These are phyloP conservation scores for Suillus americanus DNA, from an alignment of 768 basidiomycete genomes.

Conservation along the genomic window DNA sequence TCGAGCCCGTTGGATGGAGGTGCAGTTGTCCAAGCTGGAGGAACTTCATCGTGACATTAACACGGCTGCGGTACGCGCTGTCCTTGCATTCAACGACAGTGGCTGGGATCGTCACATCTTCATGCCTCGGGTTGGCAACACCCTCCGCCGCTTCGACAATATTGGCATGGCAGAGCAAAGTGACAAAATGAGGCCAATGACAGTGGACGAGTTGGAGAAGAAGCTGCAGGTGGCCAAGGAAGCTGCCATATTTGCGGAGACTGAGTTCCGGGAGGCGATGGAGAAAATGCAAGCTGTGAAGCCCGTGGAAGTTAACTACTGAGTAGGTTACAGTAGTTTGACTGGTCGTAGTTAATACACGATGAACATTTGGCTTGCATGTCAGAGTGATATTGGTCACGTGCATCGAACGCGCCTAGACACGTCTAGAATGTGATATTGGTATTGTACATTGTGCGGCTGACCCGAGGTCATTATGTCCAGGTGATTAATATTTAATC, in stretches of 20 bases:
- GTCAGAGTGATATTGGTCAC: conserved; percentile 9
- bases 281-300: conserved; percentile 57
- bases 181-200: conserved; percentile 49
- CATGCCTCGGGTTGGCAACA: conserved; percentile 69
- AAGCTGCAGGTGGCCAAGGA: conserved; percentile 70
- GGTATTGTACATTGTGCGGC: background rate
- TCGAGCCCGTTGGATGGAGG: conserved; percentile 93
- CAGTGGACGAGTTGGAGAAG: conserved; percentile 71
- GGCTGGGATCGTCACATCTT: conserved; percentile 77
- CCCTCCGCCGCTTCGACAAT: conserved; percentile 65
- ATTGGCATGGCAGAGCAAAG: conserved; percentile 56
- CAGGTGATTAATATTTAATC: background rate
- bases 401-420: conserved; percentile 8
- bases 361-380: background rate
- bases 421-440: background rate
- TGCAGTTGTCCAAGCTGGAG: conserved; percentile 84
- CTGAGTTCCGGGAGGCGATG: conserved; percentile 75
- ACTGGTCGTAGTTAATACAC: background rate
- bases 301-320: conserved; percentile 42
- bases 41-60: conserved; percentile 90
- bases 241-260: conserved; percentile 69
- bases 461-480: background rate
- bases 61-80: conserved; percentile 79
- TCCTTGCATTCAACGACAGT: conserved; percentile 80
- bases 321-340: conserved; percentile 11